Evolutionary conservation across 129 eudicot species (phyloP), one percentile per base, ranked within the genome.

Genomic region (sunflower (Helianthus annuus)): DNA sequence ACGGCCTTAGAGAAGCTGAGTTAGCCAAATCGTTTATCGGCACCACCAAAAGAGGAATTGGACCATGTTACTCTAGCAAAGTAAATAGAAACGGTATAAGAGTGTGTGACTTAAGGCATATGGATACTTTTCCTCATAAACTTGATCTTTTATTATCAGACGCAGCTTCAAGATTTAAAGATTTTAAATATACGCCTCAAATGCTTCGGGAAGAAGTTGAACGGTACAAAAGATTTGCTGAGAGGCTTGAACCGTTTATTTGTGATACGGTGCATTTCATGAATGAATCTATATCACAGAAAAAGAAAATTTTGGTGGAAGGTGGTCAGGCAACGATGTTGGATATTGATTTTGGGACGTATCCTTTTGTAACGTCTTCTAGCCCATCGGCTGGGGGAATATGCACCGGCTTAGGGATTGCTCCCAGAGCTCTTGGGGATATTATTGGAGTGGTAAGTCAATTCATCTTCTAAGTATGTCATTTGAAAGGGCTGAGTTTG

Each of bases 261-360:
- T 68, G 87, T 8, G 98, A 94, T 74, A 94, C 96, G 0, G 97
- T 94, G 70, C 89, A 89, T 71, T 88, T 82, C 78, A 83, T 94
- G 79, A 85, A 90, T 73, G 96, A 94, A 68, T 81, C 96, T 3
- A 82, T 94, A 62, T 81, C 76, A 16, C 78, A 81, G 11, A 83
- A 94, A 73, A 83, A 82, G 85, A 94, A 85, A 82, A 81, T 94
- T 68, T 75, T 94, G 79, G 98, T 94, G 7, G 98, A 94, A 90
- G 98, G 98, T 59, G 98, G 98, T 73, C 98, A 94, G 72, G 98
- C 98, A 52, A 94, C 98, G 6, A 94, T 94, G 98, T 71, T 94
- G 75, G 98, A 94, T 75, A 82, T 94, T 79, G 98, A 94, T 64
- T 94, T 94, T 83, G 98, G 98, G 73, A 94, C 98, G 2, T 94